phyloP scores from a whole-genome alignment of 768 basidiomycete genomes.

The Ramaria rubella region DNA sequence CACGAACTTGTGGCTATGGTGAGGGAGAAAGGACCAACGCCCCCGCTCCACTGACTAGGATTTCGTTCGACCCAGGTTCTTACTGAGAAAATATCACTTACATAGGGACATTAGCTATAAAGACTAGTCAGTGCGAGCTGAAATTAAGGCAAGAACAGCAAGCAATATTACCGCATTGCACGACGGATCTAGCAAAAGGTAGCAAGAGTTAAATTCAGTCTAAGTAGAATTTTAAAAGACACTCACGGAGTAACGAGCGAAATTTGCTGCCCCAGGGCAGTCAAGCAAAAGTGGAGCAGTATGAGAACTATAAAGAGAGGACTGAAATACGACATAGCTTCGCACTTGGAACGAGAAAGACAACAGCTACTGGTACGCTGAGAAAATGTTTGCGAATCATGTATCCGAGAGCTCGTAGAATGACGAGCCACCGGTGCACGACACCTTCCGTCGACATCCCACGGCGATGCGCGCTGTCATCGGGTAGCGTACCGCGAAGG shows the following conservation, averaged over 20 bases:
- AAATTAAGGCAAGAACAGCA: not conserved
- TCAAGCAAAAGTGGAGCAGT: not conserved
- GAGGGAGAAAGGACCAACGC: slow-evolving; percentile 1
- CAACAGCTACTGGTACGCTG: not conserved
- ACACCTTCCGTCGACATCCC: no score
- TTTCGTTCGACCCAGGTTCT: not conserved
- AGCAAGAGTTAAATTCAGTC: not conserved
- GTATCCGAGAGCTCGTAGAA: no score
- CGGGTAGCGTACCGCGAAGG: no score
- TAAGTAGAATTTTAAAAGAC: not conserved
- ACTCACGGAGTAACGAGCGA: not conserved
- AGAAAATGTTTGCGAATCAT: no score
- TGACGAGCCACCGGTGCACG: no score
- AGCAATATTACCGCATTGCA: not conserved
- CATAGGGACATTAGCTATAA: not conserved
- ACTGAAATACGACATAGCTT: not conserved
- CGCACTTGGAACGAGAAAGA: no score
- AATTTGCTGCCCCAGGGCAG: slow-evolving; percentile 8
- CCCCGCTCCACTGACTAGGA: slow-evolving; percentile 1
- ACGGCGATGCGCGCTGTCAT: no score
- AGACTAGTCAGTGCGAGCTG: not conserved
- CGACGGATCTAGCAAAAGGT: not conserved
- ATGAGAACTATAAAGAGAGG: not conserved
- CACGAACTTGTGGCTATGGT: slow-evolving; percentile 3
- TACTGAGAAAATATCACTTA: not conserved